A percentile compares a stretch with the other conserved stretches of the same genome.
phyloP scores from a whole-genome alignment of 768 basidiomycete genomes.

The Hericium alpestre region DNA sequence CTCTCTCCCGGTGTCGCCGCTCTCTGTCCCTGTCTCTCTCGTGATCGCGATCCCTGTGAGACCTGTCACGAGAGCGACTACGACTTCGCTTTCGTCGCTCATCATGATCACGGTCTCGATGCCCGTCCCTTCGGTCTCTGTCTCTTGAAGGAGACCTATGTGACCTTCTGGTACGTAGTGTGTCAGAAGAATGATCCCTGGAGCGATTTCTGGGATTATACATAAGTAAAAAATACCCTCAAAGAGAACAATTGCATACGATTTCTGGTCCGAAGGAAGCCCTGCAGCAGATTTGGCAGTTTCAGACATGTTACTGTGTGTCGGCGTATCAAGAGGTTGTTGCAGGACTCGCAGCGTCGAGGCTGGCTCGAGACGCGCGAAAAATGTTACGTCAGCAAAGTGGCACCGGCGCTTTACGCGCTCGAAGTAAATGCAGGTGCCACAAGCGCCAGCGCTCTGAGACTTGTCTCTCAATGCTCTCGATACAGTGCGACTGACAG shows the following conservation, averaged over 20 bases:
- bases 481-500: background rate
- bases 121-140: slow-evolving; percentile 43
- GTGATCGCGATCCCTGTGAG: slow-evolving; percentile 36
- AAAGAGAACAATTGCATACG: slow-evolving; percentile 5
- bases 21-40: slow-evolving; percentile 40
- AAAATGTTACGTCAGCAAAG: background rate
- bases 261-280: slow-evolving; percentile 8
- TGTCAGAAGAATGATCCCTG: slow-evolving; percentile 69
- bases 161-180: slow-evolving; percentile 59
- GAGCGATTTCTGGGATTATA: slow-evolving; percentile 27
- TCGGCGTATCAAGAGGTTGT: background rate
- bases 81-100: slow-evolving; percentile 55
- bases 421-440: background rate
- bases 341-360: background rate
- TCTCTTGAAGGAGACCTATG: slow-evolving; percentile 66
- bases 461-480: background rate
- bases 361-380: background rate
- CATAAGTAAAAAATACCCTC: background rate
- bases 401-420: background rate
- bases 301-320: background rate
- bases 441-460: background rate
- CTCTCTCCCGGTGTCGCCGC: slow-evolving; percentile 34
- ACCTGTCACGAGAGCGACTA: slow-evolving; percentile 29
- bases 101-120: slow-evolving; percentile 41
- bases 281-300: background rate